Conservation (phyloP, 768 basidiomycete genomes). For the Mycena galopus region DNA sequence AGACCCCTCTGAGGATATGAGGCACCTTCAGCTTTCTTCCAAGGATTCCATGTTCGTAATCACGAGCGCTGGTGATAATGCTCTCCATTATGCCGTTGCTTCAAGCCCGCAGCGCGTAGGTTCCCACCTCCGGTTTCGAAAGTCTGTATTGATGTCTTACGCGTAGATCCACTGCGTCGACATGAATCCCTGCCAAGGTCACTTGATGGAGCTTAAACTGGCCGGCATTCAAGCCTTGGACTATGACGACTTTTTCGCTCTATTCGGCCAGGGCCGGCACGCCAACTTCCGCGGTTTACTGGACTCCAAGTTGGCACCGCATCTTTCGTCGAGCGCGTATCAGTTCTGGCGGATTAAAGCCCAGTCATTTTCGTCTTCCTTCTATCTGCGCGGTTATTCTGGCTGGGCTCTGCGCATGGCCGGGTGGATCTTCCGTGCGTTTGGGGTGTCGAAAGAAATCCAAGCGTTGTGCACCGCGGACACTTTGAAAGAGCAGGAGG, state of each 20-base stretch:
- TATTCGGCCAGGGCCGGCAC: conserved; percentile 78
- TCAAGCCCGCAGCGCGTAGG: conserved; percentile 67
- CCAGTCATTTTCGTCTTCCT: conserved; percentile 63
- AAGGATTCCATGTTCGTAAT: conserved; percentile 81
- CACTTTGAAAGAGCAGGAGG: conserved; percentile 69
- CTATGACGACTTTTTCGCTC: conserved; percentile 72
- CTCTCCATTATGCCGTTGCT: conserved; percentile 82
- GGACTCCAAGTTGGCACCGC: conserved; percentile 71
- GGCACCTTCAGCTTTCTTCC: conserved; percentile 65
- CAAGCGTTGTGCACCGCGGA: conserved; percentile 65
- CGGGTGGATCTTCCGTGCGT: conserved; percentile 67
- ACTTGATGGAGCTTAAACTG: conserved; percentile 84
- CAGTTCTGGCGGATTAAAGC: conserved; percentile 82
- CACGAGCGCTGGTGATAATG: conserved; percentile 85
- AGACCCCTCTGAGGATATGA: conserved; percentile 82
- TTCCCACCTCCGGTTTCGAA: neutral
- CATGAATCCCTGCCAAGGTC: conserved; percentile 73
- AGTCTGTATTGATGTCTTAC: neutral
- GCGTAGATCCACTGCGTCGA: conserved; percentile 51
- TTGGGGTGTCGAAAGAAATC: conserved; percentile 69
- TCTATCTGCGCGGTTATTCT: conserved; percentile 78
- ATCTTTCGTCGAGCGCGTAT: conserved; percentile 79
- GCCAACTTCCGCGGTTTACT: conserved; percentile 70
- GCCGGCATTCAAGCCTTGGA: conserved; percentile 69
- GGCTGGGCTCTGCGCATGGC: conserved; percentile 77